These are phyloP conservation scores for Pseudogymnoascus sp. DNA, from an alignment of 2,329 filamentous ascomycete species.

Conservation along the genomic window DNA sequence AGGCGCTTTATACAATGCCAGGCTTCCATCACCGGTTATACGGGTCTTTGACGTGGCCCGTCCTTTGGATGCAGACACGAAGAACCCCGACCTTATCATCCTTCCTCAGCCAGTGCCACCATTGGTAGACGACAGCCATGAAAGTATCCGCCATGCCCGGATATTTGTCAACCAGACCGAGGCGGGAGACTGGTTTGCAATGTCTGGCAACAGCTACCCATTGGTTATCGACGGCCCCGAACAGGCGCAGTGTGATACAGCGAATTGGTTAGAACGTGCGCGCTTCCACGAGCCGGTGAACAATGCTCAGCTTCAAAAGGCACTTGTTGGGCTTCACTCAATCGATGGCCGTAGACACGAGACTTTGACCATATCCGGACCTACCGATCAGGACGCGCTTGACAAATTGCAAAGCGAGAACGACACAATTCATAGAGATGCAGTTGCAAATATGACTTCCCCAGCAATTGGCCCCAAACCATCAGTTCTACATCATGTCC, in stretches of 20 bases:
- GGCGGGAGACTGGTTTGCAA: slow-evolving; percentile 84
- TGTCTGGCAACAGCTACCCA: slow-evolving; percentile 81
- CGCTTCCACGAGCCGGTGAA: slow-evolving; percentile 27
- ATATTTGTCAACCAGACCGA: slow-evolving; percentile 85
- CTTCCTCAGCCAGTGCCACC: slow-evolving; percentile 77
- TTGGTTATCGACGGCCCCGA: slow-evolving; percentile 62
- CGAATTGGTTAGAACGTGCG: slow-evolving; percentile 40
- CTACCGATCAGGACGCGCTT: slow-evolving; percentile 14
- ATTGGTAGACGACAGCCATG: slow-evolving; percentile 34
- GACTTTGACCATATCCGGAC: slow-evolving; percentile 37
- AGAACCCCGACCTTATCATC: slow-evolving; percentile 68
- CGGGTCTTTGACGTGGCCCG: slow-evolving; percentile 83
- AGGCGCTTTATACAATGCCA: slow-evolving; percentile 51
- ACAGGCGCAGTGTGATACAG: slow-evolving; percentile 44
- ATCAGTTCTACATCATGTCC: slow-evolving; percentile 41
- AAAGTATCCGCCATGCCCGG: slow-evolving; percentile 48
- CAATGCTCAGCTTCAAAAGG: slow-evolving; percentile 45
- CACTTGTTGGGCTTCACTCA: slow-evolving; percentile 63
- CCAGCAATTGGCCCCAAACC: slow-evolving; percentile 20
- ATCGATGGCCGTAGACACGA: slow-evolving; percentile 39
- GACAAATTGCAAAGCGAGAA: slow-evolving; percentile 25
- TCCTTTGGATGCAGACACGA: slow-evolving; percentile 55
- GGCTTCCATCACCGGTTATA: slow-evolving; percentile 68
- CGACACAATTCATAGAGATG: slow-evolving; percentile 22
- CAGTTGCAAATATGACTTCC: slow-evolving; percentile 26